These are phyloP conservation scores for Potentilla sterilis DNA, from an alignment of 306 rosid species.

Conservation along the genomic window DNA sequence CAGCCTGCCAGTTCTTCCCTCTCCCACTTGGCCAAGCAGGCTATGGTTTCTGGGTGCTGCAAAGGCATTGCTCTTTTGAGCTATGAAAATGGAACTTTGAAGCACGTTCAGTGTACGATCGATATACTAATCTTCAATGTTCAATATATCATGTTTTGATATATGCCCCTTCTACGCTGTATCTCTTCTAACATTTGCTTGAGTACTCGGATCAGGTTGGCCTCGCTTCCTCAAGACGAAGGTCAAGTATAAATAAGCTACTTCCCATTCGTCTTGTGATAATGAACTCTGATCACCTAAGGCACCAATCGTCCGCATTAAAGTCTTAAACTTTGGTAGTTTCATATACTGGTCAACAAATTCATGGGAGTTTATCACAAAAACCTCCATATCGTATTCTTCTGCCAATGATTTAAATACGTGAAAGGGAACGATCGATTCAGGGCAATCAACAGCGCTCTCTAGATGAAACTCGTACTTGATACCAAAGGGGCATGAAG, in stretches of 20 bases:
- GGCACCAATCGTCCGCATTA: slow-evolving; percentile 90
- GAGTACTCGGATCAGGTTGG: too few species aligned
- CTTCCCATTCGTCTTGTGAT: slow-evolving; percentile 68
- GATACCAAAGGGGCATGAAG: slow-evolving; percentile 90
- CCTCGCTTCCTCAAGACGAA: slow-evolving; percentile 29
- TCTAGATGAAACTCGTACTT: slow-evolving; percentile 91
- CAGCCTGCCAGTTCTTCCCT: background rate
- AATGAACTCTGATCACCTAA: slow-evolving; percentile 73
- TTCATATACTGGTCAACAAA: slow-evolving; percentile 80
- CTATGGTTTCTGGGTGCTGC: slow-evolving; percentile 3
- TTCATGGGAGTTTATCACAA: slow-evolving; percentile 70
- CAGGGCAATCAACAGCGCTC: slow-evolving; percentile 98
- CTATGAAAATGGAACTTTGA: background rate
- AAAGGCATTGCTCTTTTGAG: background rate
- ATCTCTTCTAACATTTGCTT: too few species aligned
- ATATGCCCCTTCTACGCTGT: too few species aligned
- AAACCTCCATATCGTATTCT: slow-evolving; percentile 89
- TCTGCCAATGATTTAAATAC: slow-evolving; percentile 63
- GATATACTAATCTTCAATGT: too few species aligned
- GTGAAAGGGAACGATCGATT: slow-evolving; percentile 85
- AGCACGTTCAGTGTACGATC: background rate
- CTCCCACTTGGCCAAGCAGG: background rate
- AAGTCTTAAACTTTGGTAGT: slow-evolving; percentile 61
- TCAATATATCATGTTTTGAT: background rate
- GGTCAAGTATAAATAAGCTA: slow-evolving; percentile 58